phyloP scores from a whole-genome alignment of 495 filamentous ascomycete species.

The Daldinia vernicosa region DNA sequence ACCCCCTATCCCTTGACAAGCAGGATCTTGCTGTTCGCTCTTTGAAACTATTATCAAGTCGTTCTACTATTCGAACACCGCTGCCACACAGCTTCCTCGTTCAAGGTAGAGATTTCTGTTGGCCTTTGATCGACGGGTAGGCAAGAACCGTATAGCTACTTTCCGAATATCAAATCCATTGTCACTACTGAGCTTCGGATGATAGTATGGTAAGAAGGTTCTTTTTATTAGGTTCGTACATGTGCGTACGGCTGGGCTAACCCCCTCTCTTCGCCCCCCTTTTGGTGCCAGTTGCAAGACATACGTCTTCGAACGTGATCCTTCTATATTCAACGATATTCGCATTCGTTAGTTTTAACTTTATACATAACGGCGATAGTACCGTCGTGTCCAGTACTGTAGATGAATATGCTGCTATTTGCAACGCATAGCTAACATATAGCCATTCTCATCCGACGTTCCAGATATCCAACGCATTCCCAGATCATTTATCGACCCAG shows the following conservation, averaged over 20 bases:
- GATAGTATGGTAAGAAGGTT: background rate
- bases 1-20: background rate
- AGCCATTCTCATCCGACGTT: background rate
- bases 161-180: background rate
- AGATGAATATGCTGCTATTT: background rate
- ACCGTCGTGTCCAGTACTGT: background rate
- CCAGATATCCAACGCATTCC: background rate
- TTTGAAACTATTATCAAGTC: background rate
- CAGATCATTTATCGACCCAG: slow-evolving; percentile 52
- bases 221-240: slow-evolving; percentile 5
- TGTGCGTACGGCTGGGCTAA: background rate
- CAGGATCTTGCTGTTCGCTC: background rate
- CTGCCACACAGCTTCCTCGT: background rate
- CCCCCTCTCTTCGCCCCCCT: background rate
- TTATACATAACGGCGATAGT: background rate
- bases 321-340: background rate
- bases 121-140: background rate
- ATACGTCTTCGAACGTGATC: background rate
- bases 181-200: background rate
- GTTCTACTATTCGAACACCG: background rate
- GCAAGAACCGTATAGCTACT: background rate
- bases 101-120: background rate
- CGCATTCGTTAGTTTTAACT: background rate
- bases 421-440: background rate
- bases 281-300: background rate